phyloP scores from a whole-genome alignment of 768 basidiomycete species.

The Omphalotus guepiniiformis region DNA sequence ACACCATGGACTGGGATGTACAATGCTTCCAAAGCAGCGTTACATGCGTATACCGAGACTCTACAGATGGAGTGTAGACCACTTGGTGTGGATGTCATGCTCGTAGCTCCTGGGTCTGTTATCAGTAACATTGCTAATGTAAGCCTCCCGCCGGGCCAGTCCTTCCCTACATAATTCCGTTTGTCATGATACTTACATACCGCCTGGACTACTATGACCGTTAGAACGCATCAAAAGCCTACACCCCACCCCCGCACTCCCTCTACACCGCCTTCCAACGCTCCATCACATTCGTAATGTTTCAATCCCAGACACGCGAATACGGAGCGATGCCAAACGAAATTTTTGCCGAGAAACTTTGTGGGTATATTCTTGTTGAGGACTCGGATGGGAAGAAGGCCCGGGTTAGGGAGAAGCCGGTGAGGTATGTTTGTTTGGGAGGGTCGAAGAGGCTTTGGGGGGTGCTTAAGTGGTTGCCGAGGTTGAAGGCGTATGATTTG shows the following conservation, averaged over 20 bases:
- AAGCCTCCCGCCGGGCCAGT: neutral
- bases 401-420: neutral
- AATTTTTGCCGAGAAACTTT: neutral
- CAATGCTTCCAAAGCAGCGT: slow-evolving; percentile 26
- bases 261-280: slow-evolving; percentile 2
- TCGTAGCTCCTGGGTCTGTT: slow-evolving; percentile 24
- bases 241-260: slow-evolving; percentile 1
- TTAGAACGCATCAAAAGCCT: neutral
- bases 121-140: slow-evolving; percentile 14
- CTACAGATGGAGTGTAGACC: slow-evolving; percentile 27
- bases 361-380: slow-evolving; percentile 1
- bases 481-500: slow-evolving; percentile 1
- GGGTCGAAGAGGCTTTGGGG: neutral
- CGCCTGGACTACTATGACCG: neutral
- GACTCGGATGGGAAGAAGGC: neutral
- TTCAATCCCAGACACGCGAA: slow-evolving; percentile 1
- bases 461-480: slow-evolving; percentile 5
- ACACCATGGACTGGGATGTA: slow-evolving; percentile 29
- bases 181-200: neutral
- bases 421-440: slow-evolving; percentile 1
- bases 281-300: slow-evolving; percentile 2
- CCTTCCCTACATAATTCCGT: neutral
- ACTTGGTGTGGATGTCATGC: slow-evolving; percentile 25
- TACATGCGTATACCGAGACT: slow-evolving; percentile 24
- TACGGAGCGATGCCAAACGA: slow-evolving; percentile 4